Evolutionary conservation across 2,329 filamentous ascomycete genomes (phyloP).

Genomic region (Talaromyces sp.): DNA sequence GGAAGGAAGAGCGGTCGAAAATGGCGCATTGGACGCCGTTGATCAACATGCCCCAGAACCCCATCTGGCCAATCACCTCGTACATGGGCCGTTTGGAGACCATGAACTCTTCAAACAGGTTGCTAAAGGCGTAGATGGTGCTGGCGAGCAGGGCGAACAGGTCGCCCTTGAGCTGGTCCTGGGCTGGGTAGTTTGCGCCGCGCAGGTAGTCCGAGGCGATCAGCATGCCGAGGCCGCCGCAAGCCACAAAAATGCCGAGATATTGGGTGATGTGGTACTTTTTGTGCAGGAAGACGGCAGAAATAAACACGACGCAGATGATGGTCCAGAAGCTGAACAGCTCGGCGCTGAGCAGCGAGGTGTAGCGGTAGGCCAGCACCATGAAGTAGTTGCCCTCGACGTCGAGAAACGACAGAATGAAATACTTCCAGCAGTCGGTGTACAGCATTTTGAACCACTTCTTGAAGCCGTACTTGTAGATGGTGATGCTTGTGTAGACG

Average conservation of each 20-base stretch:
- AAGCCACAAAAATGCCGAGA: constrained; percentile 79
- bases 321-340: constrained; percentile 99
- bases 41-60: constrained; percentile 82
- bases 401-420: constrained; percentile 88
- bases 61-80: constrained; percentile 88
- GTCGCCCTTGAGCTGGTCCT: constrained; percentile 79
- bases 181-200: constrained; percentile 50
- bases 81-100: constrained; percentile 82
- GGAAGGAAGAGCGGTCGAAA: constrained; percentile 76
- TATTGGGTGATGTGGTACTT: constrained; percentile 87
- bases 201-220: constrained; percentile 84
- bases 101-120: constrained; percentile 91
- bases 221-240: constrained; percentile 83
- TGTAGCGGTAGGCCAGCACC: constrained; percentile 87
- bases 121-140: constrained; percentile 83
- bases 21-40: constrained; percentile 87
- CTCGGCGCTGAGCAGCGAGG: constrained; percentile 86
- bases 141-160: constrained; percentile 86
- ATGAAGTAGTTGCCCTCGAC: constrained; percentile 98
- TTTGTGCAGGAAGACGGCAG: constrained; percentile 75
- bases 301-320: constrained; percentile 81
- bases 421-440: constrained; percentile 84
- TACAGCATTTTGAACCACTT: constrained; percentile 60
- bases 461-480: constrained; percentile 73
- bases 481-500: constrained; percentile 74